phyloP scores from a whole-genome alignment of 139 green algal genomes.

The Micractinium conductrix region DNA sequence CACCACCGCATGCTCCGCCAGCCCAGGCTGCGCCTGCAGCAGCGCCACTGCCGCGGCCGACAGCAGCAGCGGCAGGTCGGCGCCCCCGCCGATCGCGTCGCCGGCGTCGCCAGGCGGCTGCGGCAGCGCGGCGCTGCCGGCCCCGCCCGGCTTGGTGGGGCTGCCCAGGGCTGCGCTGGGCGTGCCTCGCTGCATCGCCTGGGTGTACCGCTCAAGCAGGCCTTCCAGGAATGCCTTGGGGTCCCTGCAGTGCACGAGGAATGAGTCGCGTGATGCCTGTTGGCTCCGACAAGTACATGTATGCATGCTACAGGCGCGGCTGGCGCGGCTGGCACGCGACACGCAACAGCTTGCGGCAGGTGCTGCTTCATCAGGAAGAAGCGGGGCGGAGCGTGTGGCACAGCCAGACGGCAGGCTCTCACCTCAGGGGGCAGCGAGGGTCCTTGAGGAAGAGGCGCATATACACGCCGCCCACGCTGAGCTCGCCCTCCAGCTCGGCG shows the following conservation, averaged over 20 bases:
- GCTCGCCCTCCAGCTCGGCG: conserved; percentile 56
- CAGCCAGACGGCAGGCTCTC: too few relatives aligned
- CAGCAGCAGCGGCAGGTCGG: conserved; percentile 64
- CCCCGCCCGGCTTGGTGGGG: conserved; percentile 3
- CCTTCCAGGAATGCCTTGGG: conserved; percentile 73
- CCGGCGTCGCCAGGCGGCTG: background rate
- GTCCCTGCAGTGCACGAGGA: conserved; percentile 13
- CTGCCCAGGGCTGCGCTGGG: conserved; percentile 19
- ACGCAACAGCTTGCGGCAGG: too few relatives aligned
- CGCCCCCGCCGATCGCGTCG: background rate
- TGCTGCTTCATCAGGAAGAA: too few relatives aligned
- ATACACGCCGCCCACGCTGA: conserved; percentile 90
- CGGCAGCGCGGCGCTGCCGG: background rate
- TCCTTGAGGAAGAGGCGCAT: conserved; percentile 90
- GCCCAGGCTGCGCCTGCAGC: conserved; percentile 61
- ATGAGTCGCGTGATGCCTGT: background rate
- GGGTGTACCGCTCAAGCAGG: conserved; percentile 70
- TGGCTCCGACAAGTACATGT: too few relatives aligned
- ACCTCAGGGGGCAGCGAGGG: conserved; percentile 78
- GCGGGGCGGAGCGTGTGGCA: too few relatives aligned
- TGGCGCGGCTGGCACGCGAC: too few relatives aligned
- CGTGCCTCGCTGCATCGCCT: background rate
- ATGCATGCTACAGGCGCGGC: too few relatives aligned
- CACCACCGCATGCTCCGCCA: conserved; percentile 72
- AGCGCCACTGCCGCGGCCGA: conserved; percentile 73